Percentiles rank a stretch among this genome's conserved stretches.
These are phyloP conservation scores for Pseudogymnoascus sp. DNA, from an alignment of 2,329 filamentous ascomycete species.

Conservation along the genomic window DNA sequence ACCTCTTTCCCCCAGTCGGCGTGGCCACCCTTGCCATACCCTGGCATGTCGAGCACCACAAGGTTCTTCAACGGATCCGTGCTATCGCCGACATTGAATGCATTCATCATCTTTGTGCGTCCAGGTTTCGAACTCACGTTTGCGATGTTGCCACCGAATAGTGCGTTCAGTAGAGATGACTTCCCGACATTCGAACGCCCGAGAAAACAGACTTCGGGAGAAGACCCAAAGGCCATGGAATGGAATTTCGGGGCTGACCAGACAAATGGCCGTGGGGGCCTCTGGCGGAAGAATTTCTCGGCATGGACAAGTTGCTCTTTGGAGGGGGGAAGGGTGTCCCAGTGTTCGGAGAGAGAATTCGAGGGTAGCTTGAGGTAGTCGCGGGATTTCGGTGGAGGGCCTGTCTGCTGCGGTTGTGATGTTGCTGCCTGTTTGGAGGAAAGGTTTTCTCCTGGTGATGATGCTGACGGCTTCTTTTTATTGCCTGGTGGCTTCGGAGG, in stretches of 20 bases:
- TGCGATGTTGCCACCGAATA: constrained; percentile 46
- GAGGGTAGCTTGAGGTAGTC: constrained; percentile 12
- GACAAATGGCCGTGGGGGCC: constrained; percentile 44
- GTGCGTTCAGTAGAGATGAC: constrained; percentile 57
- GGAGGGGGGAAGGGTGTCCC: constrained; percentile 42
- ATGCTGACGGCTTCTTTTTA: background rate
- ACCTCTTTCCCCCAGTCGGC: constrained; percentile 60
- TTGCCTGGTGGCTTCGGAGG: background rate
- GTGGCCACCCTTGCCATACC: constrained; percentile 57
- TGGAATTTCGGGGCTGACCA: constrained; percentile 56
- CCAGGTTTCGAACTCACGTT: constrained; percentile 53
- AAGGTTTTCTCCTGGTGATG: background rate
- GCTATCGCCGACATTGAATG: constrained; percentile 49
- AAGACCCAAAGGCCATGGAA: constrained; percentile 42
- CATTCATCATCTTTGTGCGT: constrained; percentile 58
- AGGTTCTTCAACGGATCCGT: constrained; percentile 30
- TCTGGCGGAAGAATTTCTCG: constrained; percentile 38
- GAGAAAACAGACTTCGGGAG: constrained; percentile 44
- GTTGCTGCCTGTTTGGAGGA: background rate
- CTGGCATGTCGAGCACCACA: constrained; percentile 63
- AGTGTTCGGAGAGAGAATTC: constrained; percentile 38
- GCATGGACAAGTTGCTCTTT: constrained; percentile 37
- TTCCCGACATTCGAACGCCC: constrained; percentile 68
- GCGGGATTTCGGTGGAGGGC: constrained; percentile 6
- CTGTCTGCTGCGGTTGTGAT: background rate